These are phyloP conservation scores for Kuraishia borneana DNA, from an alignment of 805 yeast species.

Conservation along the genomic window DNA sequence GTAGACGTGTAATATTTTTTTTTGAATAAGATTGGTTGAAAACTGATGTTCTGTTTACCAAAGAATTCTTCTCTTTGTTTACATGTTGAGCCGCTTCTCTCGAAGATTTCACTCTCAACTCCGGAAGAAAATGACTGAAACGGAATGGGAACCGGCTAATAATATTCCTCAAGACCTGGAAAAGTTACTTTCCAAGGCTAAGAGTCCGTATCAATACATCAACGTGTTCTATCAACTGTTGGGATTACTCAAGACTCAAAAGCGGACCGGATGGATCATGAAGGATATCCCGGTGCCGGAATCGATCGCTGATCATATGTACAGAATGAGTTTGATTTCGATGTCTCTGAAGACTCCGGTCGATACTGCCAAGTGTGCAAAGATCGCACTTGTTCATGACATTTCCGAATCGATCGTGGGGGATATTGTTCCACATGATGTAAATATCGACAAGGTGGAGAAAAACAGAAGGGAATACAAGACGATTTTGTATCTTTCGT, in stretches of 20 bases:
- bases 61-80: background rate
- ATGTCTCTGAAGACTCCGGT: constrained; percentile 50
- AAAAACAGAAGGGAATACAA: constrained; percentile 73
- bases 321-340: constrained; percentile 78
- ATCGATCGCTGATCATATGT: constrained; percentile 91
- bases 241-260: constrained; percentile 62
- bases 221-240: constrained; percentile 43
- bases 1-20: background rate
- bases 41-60: background rate
- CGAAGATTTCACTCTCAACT: background rate
- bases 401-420: constrained; percentile 93
- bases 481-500: constrained; percentile 57
- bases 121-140: constrained; percentile 7
- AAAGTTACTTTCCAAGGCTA: constrained; percentile 11
- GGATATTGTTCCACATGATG: constrained; percentile 80
- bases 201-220: constrained; percentile 15
- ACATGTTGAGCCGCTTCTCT: constrained; percentile 1
- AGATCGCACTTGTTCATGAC: constrained; percentile 86
- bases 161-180: constrained; percentile 27
- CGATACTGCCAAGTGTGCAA: constrained; percentile 60
- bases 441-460: constrained; percentile 55
- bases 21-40: background rate
- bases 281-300: constrained; percentile 46
- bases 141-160: constrained; percentile 33
- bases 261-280: constrained; percentile 92